Evolutionary conservation across 1,139 yeast species (phyloP).

Genomic region (Candida albicans): DNA sequence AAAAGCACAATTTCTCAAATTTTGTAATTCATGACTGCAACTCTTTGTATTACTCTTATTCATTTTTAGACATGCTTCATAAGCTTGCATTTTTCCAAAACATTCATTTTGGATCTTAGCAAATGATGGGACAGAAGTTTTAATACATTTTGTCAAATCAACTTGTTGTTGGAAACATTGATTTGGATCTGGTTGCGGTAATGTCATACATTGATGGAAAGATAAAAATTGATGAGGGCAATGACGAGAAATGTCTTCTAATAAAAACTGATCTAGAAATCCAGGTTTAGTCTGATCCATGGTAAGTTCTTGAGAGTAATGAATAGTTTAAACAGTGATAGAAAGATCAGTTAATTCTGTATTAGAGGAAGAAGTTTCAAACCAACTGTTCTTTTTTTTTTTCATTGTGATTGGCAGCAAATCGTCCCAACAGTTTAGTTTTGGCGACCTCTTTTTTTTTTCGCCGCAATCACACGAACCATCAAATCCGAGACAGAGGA

Average conservation of each 20-base stretch:
- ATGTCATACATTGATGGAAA: conserved; percentile 63
- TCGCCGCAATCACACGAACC: too few species aligned
- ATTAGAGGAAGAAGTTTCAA: neutral
- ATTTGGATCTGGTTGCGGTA: conserved; percentile 44
- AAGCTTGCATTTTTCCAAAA: conserved; percentile 52
- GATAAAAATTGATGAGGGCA: conserved; percentile 67
- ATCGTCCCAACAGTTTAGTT: too few species aligned
- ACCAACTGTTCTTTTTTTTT: too few species aligned
- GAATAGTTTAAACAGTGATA: too few species aligned
- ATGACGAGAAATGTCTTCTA: conserved; percentile 53
- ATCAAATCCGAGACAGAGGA: too few species aligned
- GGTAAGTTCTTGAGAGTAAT: neutral
- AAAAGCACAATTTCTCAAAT: conserved; percentile 40
- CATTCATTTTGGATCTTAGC: conserved; percentile 62
- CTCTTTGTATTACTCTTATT: conserved; percentile 34
- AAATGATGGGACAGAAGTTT: conserved; percentile 60
- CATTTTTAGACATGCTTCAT: conserved; percentile 57
- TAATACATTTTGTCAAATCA: conserved; percentile 56
- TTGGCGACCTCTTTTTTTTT: too few species aligned
- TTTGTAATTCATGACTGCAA: conserved; percentile 36
- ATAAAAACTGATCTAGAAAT: conserved; percentile 31
- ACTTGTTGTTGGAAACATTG: conserved; percentile 53
- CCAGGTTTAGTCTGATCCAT: conserved; percentile 20
- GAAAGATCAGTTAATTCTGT: neutral
- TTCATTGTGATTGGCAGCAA: too few species aligned